Evolutionary conservation across 495 filamentous ascomycete genomes (phyloP).

Genomic region (Platismatia glauca): DNA sequence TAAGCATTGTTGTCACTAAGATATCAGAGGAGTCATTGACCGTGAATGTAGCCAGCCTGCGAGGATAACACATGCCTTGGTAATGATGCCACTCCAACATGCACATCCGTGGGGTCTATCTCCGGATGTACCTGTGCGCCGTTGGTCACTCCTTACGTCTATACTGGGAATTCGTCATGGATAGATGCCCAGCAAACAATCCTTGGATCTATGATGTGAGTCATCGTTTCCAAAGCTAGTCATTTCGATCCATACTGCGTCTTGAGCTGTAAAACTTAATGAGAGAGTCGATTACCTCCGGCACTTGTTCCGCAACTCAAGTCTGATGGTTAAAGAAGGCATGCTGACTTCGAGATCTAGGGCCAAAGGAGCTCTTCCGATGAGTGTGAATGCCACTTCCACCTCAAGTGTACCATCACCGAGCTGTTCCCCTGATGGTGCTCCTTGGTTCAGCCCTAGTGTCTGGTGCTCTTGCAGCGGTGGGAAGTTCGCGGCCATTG

Average conservation of each 20-base stretch:
- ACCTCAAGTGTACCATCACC: neutral
- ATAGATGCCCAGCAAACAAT: neutral
- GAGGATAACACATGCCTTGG: neutral
- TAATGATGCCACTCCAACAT: neutral
- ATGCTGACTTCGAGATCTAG: neutral
- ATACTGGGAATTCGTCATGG: neutral
- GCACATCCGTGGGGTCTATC: neutral
- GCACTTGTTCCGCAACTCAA: neutral
- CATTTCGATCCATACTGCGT: no score
- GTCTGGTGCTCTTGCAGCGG: neutral
- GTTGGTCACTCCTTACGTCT: neutral
- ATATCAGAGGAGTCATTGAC: neutral
- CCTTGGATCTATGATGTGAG: neutral
- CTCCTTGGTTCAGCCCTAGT: neutral
- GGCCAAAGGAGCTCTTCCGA: neutral
- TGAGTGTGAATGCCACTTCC: neutral
- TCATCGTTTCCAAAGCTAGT: neutral
- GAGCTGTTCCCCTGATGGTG: neutral
- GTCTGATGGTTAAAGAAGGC: neutral
- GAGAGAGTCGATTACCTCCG: neutral
- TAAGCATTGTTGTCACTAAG: neutral
- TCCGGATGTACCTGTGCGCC: neutral
- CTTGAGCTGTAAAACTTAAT: no score
- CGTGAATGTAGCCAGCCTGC: neutral
- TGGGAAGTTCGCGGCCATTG: neutral